Evolutionary conservation across 495 filamentous ascomycete genomes (phyloP).

Genomic region (Xylaria cubensis): DNA sequence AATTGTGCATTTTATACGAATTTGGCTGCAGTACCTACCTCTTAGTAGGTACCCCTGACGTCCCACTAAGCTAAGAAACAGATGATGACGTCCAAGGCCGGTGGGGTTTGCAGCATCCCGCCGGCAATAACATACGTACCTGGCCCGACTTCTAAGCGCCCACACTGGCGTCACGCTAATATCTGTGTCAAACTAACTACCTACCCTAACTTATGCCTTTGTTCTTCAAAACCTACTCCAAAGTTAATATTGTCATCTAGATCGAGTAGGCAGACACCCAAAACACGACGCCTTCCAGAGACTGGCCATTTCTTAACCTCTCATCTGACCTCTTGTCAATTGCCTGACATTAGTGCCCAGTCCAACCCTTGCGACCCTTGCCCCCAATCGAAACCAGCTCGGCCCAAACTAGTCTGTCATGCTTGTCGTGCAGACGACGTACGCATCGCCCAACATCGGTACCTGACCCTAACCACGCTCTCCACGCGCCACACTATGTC

Average conservation of each 20-base stretch:
- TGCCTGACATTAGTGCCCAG: background rate
- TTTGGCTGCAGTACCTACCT: too few species aligned
- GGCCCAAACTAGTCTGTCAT: constrained; percentile 20
- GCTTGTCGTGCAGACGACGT: constrained; percentile 23
- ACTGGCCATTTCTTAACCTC: constrained; percentile 5
- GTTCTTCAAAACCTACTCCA: constrained; percentile 5
- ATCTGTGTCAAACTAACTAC: background rate
- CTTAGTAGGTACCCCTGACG: background rate
- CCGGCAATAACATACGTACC: background rate
- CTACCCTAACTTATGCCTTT: background rate
- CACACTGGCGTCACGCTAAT: constrained; percentile 4
- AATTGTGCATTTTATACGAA: too few species aligned
- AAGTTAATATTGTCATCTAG: constrained; percentile 7
- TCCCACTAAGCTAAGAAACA: background rate
- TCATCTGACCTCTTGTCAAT: constrained; percentile 1
- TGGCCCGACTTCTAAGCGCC: constrained; percentile 9
- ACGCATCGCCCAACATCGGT: constrained; percentile 22
- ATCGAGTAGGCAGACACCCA: background rate
- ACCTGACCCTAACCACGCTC: constrained; percentile 10
- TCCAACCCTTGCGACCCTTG: background rate
- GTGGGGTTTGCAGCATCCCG: constrained; percentile 7
- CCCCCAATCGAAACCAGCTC: constrained; percentile 3
- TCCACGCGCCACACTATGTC: constrained; percentile 49
- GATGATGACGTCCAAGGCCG: background rate
- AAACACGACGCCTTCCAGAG: background rate